These are phyloP conservation scores for Alternaria gansuensis DNA, from an alignment of 2,329 filamentous ascomycete genomes.

Conservation along the genomic window DNA sequence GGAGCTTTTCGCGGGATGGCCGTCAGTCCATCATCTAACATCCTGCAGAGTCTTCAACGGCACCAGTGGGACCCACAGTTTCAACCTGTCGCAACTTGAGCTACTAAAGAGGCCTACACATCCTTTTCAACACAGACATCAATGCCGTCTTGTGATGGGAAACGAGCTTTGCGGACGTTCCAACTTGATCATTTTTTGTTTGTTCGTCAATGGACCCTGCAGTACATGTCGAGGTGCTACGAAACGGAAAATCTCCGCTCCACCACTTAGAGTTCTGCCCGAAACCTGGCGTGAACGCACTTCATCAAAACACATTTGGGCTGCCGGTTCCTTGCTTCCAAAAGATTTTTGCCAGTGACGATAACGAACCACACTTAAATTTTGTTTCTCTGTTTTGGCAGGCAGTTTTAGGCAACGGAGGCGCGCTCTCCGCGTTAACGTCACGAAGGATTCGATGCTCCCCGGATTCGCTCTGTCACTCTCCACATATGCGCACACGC, in stretches of 20 bases:
- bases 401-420: conserved; percentile 11
- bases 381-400: neutral
- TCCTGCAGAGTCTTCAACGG: conserved; percentile 6
- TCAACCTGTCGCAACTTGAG: conserved; percentile 5
- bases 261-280: conserved; percentile 13
- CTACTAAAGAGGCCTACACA: neutral
- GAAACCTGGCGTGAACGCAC: conserved; percentile 7
- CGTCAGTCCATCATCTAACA: neutral
- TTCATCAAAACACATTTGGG: neutral
- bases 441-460: conserved; percentile 8
- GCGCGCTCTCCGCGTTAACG: conserved; percentile 14
- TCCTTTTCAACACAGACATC: neutral
- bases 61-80: conserved; percentile 6
- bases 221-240: neutral
- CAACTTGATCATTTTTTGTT: conserved; percentile 1
- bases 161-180: conserved; percentile 1
- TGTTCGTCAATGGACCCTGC: conserved; percentile 2
- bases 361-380: conserved; percentile 1
- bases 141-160: neutral
- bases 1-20: conserved; percentile 7
- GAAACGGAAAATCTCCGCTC: neutral
- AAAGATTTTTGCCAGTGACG: conserved; percentile 3
- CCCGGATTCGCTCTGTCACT: conserved; percentile 10
- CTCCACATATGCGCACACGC: conserved; percentile 6
- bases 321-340: neutral